phyloP scores from a whole-genome alignment of 2,329 filamentous ascomycete species.

The Xylariaceae sp. region DNA sequence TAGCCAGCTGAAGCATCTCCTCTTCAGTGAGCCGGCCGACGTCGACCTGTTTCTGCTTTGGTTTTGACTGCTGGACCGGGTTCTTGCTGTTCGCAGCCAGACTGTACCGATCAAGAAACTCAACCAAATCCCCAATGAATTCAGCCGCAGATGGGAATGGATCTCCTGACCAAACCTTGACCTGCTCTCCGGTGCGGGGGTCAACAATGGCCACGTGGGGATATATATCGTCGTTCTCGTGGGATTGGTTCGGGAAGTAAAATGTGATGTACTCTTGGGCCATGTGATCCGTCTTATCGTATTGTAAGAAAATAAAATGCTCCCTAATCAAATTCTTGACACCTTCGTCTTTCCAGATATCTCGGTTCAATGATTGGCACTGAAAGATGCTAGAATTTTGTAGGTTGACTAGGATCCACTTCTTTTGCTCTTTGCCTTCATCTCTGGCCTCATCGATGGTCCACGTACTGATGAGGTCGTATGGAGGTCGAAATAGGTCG shows the following conservation, averaged over 20 bases:
- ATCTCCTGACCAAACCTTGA: constrained; percentile 89
- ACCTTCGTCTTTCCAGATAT: constrained; percentile 87
- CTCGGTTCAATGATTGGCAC: constrained; percentile 88
- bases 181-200: constrained; percentile 90
- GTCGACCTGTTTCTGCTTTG: constrained; percentile 67
- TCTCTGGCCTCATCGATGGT: constrained; percentile 83
- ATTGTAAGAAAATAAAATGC: constrained; percentile 95
- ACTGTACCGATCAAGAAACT: constrained; percentile 97
- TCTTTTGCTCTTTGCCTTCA: constrained; percentile 80
- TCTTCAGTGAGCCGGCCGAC: constrained; percentile 92
- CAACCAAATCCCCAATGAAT: constrained; percentile 86
- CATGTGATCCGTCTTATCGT: constrained; percentile 76
- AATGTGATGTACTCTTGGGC: constrained; percentile 82
- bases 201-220: constrained; percentile 96
- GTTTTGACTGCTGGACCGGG: constrained; percentile 75
- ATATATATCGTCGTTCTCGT: constrained; percentile 83
- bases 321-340: constrained; percentile 79
- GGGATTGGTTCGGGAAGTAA: constrained; percentile 69
- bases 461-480: constrained; percentile 77
- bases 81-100: constrained; percentile 86
- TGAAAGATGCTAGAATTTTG: constrained; percentile 92
- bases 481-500: constrained; percentile 88
- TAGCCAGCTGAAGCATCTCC: constrained; percentile 91
- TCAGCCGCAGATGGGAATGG: constrained; percentile 73
- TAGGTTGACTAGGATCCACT: constrained; percentile 94